Evolutionary conservation across 441 rosid genomes (phyloP), one percentile per base, ranked within the genome.

Genomic region (Melastoma candidum): DNA sequence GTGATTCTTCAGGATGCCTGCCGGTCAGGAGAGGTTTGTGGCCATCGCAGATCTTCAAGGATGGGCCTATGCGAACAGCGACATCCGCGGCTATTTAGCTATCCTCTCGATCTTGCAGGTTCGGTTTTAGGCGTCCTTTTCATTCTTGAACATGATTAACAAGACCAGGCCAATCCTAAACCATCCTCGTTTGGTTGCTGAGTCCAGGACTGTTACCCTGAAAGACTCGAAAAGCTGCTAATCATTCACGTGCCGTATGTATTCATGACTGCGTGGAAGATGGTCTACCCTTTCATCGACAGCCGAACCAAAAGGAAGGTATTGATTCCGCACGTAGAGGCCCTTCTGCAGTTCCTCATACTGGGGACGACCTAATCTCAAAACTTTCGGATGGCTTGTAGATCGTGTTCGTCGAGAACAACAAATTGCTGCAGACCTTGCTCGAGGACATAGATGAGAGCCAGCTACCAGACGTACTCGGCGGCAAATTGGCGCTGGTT

Each of bases 231-330:
- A 49, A 90, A 83, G 55, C 57, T 83, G 45, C 74, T 58, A 24
- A 61, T 87, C 41, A 75, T 87, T 53, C 87, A 90, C 62, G 78
- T 71, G 7, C 98, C 98, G 5, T 80, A 76, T 60, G 9, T 90
- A 51, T 90, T 90, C 67, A 76, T 85, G 98, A 70, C 95, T 2
- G 96, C 81, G n/a, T 90, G 95, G 96, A 90, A 85, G 71, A 65
- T 70, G 51, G 52, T 87, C 59, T 85, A 74, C 69, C 96, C 95
- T 0, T 87, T 87, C 56, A 87, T 87, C 12, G 95, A 90, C 77
- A 54, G 25, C 67, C 83, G 80, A 59, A 90, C 95, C 53, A 87
- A 80, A 70, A 77, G 81, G 75, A 87, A 90, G 93, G 98, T 85
- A 58, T 17, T 0, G 26, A 29, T 36, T 26, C 8, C 24, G 43